Conservation (phyloP, 345 rosid genomes). For the Linum trigynum region DNA sequence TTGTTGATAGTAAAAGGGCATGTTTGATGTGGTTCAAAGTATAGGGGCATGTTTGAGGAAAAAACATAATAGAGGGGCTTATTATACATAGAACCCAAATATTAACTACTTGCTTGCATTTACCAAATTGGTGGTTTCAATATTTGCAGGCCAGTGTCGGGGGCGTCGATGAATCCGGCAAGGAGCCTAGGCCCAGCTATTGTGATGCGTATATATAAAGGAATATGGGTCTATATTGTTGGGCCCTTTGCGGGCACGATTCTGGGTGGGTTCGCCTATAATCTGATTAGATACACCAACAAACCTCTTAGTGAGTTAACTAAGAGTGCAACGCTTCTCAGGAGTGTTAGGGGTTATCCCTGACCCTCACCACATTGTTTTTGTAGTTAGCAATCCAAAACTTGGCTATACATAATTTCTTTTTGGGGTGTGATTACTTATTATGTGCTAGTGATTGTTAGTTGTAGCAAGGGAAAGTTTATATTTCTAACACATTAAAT, state of each 20-base stretch:
- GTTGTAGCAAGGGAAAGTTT: too few relatives aligned
- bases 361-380: too few relatives aligned
- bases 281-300: conserved; percentile 39
- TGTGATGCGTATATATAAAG: conserved; percentile 34
- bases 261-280: conserved; percentile 46
- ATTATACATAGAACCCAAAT: too few relatives aligned
- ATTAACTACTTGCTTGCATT: too few relatives aligned
- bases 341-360: not conserved
- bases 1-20: too few relatives aligned
- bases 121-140: not conserved
- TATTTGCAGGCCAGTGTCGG: conserved; percentile 47
- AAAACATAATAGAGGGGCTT: not conserved
- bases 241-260: conserved; percentile 49
- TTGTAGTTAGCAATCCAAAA: too few relatives aligned
- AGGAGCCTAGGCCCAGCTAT: conserved; percentile 75
- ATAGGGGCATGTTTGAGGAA: too few relatives aligned
- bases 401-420: too few relatives aligned
- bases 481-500: too few relatives aligned
- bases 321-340: not conserved
- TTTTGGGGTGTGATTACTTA: too few relatives aligned
- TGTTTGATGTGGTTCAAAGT: too few relatives aligned
- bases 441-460: too few relatives aligned
- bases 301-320: conserved; percentile 31
- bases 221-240: conserved; percentile 52
- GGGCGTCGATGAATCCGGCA: conserved; percentile 87